Conservation (phyloP, 2,329 filamentous ascomycete species). For the Microdochium nivale region DNA sequence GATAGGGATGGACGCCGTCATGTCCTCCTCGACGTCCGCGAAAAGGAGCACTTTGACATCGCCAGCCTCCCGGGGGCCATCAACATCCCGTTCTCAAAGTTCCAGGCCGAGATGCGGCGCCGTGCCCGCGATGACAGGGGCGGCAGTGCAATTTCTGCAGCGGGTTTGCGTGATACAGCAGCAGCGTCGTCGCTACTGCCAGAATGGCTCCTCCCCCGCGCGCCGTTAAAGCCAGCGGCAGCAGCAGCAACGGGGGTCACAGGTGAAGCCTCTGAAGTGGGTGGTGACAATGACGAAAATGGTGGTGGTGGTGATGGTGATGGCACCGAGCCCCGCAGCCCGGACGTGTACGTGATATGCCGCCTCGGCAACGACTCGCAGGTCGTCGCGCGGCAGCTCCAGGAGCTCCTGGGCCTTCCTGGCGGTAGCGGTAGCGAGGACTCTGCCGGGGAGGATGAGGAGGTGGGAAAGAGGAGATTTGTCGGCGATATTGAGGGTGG, state of each 20-base stretch:
- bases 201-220: too few species aligned
- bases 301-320: too few species aligned
- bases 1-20: too few species aligned
- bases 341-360: constrained; percentile 61
- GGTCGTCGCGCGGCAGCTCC: constrained; percentile 55
- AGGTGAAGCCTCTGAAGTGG: not conserved
- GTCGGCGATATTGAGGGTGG: constrained; percentile 68
- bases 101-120: constrained; percentile 21
- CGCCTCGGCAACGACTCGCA: constrained; percentile 74
- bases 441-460: too few species aligned
- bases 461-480: constrained; percentile 39
- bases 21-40: constrained; percentile 73
- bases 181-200: too few species aligned
- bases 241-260: too few species aligned
- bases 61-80: constrained; percentile 67
- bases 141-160: too few species aligned
- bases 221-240: too few species aligned
- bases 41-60: constrained; percentile 76
- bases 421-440: constrained; percentile 23
- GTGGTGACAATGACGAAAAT: not conserved
- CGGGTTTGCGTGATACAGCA: too few species aligned
- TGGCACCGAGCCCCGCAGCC: constrained; percentile 30
- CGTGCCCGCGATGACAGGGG: constrained; percentile 9
- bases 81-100: constrained; percentile 60
- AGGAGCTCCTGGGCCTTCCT: constrained; percentile 45